Evolutionary conservation across 768 basidiomycete species (phyloP).

Genomic region (Phlebiopsis flavidoalba): DNA sequence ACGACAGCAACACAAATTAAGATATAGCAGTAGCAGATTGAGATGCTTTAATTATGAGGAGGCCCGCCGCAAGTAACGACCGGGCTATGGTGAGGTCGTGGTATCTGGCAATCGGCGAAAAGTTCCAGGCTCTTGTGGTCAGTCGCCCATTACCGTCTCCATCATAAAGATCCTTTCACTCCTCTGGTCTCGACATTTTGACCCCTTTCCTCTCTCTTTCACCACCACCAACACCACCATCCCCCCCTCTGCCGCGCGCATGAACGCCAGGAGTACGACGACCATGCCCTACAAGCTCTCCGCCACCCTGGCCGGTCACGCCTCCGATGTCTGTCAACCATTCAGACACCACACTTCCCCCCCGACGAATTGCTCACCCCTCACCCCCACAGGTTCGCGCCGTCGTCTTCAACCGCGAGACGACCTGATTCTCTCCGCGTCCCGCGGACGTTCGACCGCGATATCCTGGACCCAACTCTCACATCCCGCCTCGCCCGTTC

Average conservation of each 20-base stretch:
- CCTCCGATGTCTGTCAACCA: constrained; percentile 59
- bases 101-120: constrained; percentile 13
- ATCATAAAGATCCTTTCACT: constrained; percentile 9
- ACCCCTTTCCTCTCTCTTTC: constrained; percentile 5
- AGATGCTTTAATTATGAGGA: neutral
- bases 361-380: constrained; percentile 11
- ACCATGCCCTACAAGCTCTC: constrained; percentile 75
- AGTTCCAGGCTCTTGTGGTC: constrained; percentile 9
- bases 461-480: constrained; percentile 78
- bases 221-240: constrained; percentile 7
- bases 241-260: neutral
- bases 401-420: constrained; percentile 70
- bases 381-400: constrained; percentile 69
- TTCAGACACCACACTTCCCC: neutral
- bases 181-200: neutral
- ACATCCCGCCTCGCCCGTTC: constrained; percentile 43
- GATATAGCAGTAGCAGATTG: neutral
- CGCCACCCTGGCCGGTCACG: constrained; percentile 63
- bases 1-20: neutral
- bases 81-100: constrained; percentile 1
- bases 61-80: neutral
- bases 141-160: constrained; percentile 9
- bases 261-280: neutral
- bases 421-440: constrained; percentile 80
- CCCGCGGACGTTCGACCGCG: constrained; percentile 84